Evolutionary conservation across 2,329 filamentous ascomycete species (phyloP).

Genomic region (Teratosphaeria epicoccoides): DNA sequence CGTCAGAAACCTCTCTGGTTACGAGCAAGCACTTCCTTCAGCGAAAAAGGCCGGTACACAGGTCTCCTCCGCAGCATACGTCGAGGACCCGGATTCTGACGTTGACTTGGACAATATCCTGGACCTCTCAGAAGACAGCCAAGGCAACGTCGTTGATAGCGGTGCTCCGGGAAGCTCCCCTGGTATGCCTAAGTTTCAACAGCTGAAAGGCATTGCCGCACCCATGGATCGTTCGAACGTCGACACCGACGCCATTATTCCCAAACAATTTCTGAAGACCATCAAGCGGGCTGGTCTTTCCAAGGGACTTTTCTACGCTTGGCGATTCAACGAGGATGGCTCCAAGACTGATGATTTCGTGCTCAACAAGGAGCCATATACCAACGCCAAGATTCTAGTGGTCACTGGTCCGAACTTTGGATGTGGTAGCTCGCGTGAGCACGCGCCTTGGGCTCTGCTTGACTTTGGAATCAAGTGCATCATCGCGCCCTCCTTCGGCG

Average conservation of each 20-base stretch:
- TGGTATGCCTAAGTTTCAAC: conserved; percentile 74
- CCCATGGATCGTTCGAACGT: conserved; percentile 82
- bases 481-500: conserved; percentile 77
- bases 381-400: conserved; percentile 75
- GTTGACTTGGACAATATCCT: conserved; percentile 54
- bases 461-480: conserved; percentile 94
- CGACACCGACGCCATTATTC: conserved; percentile 98
- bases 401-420: conserved; percentile 91
- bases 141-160: conserved; percentile 51
- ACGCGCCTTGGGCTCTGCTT: conserved; percentile 91
- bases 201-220: conserved; percentile 76
- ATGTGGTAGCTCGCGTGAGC: conserved; percentile 84
- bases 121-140: conserved; percentile 55
- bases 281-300: conserved; percentile 96
- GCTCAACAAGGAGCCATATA: conserved; percentile 83
- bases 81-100: conserved; percentile 50
- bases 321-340: conserved; percentile 61
- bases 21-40: conserved; percentile 33
- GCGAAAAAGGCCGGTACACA: conserved; percentile 44
- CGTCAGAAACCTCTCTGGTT: conserved; percentile 63
- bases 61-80: conserved; percentile 46
- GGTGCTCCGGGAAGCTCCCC: conserved; percentile 38
- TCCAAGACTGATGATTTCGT: conserved; percentile 71
- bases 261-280: conserved; percentile 98
- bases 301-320: conserved; percentile 72